phyloP scores from a whole-genome alignment of 2,329 filamentous ascomycete species.

The Trichocomaceae sp. region DNA sequence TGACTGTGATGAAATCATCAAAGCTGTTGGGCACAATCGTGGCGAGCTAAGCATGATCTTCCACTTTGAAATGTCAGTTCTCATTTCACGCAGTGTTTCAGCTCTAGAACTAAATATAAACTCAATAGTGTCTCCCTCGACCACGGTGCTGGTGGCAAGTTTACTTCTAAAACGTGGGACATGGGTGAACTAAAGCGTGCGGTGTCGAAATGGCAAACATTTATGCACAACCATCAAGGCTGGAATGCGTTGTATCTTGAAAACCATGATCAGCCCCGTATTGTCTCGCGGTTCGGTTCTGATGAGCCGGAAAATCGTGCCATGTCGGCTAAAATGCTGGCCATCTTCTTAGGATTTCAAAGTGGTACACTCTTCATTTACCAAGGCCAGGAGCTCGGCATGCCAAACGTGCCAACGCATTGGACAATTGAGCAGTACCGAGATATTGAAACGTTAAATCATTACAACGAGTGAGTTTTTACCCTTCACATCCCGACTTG shows the following conservation, averaged over 20 bases:
- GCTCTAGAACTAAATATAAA: no score
- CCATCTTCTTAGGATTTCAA: conserved; percentile 51
- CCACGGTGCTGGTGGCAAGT: conserved; percentile 45
- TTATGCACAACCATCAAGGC: conserved; percentile 52
- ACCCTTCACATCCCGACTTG: no score
- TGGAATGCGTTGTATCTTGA: conserved; percentile 62
- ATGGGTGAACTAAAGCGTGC: conserved; percentile 24
- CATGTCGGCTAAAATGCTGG: conserved; percentile 48
- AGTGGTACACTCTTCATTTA: conserved; percentile 61
- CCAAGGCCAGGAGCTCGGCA: conserved; percentile 64
- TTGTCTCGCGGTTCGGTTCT: conserved; percentile 50
- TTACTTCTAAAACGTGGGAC: conserved; percentile 45
- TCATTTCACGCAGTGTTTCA: conserved; percentile 20
- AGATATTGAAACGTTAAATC: conserved; percentile 58
- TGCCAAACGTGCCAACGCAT: conserved; percentile 55
- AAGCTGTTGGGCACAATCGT: conserved; percentile 1
- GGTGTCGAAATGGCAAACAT: conserved; percentile 52
- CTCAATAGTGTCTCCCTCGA: conserved; percentile 27
- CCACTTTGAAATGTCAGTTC: conserved; percentile 57
- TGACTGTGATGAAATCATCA: conserved; percentile 49
- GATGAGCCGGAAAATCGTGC: conserved; percentile 34
- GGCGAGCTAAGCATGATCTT: conserved; percentile 56
- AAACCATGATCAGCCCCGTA: conserved; percentile 59
- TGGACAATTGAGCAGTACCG: conserved; percentile 62
- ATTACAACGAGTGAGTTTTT: conserved; percentile 34